Conservation (phyloP, 768 basidiomycete genomes). For the Dentipellis fragilis region DNA sequence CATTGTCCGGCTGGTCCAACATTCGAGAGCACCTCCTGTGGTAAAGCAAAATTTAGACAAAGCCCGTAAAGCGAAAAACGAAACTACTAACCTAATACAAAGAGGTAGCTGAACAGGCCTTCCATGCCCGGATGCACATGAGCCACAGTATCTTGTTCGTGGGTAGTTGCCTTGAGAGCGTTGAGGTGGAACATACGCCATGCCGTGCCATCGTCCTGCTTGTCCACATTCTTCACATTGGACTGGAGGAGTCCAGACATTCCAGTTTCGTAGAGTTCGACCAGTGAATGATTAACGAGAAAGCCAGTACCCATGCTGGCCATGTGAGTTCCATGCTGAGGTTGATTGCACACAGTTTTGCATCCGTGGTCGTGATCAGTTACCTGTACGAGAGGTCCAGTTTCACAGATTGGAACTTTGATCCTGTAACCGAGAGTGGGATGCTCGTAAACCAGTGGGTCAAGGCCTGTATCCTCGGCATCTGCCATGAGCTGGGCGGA, state of each 20-base stretch:
- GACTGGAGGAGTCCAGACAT: slow-evolving; percentile 10
- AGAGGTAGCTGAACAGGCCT: slow-evolving; percentile 19
- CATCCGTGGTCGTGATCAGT: slow-evolving; percentile 14
- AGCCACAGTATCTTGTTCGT: neutral
- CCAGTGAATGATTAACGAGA: slow-evolving; percentile 16
- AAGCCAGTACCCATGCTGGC: slow-evolving; percentile 15
- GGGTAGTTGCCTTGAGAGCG: slow-evolving; percentile 11
- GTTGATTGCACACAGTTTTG: slow-evolving; percentile 19
- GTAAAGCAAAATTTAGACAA: too few relatives aligned
- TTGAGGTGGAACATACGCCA: slow-evolving; percentile 16
- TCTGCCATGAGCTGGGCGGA: slow-evolving; percentile 18
- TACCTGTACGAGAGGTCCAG: slow-evolving; percentile 12
- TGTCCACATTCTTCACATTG: slow-evolving; percentile 19
- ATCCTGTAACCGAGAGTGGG: slow-evolving; percentile 16
- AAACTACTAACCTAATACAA: slow-evolving; percentile 16
- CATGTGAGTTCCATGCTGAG: slow-evolving; percentile 18
- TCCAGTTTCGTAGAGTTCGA: slow-evolving; percentile 11
- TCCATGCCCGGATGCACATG: slow-evolving; percentile 8
- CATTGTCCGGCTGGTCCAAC: slow-evolving; percentile 14
- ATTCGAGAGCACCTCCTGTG: too few relatives aligned
- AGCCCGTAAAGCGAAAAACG: slow-evolving; percentile 23
- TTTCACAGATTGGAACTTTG: slow-evolving; percentile 14
- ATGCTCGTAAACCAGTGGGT: slow-evolving; percentile 14
- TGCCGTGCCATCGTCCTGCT: slow-evolving; percentile 23
- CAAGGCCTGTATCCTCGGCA: neutral